Base-by-base conservation (phyloP, 2,329 filamentous ascomycete genomes). In the Didymella pinodella region DNA sequence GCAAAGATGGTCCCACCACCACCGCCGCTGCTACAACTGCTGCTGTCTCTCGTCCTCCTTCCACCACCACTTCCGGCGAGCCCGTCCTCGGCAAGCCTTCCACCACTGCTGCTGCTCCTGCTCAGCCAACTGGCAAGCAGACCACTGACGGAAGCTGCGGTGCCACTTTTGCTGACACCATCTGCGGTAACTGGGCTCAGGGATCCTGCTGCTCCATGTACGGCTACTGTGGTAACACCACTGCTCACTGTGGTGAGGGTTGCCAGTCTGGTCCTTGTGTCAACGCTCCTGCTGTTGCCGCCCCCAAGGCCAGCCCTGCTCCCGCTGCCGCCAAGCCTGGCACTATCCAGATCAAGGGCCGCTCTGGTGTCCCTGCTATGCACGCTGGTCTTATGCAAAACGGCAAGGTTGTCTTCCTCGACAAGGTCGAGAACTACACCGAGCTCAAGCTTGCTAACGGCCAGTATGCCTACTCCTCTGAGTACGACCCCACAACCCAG, bases 351-450 rank as follows among this genome's bases (percentile, higher is more conserved):
- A 71, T 85, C 34, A 78, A 84, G 54, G 85, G 85, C 18, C 75
- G 81, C 57, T 84, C 84, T 51, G 86, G 86, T 64, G 86, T 88
- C n/a, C 85, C 86, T 40, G 85, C 81, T 16, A 88, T 88, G 86
- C 85, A 87, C 65, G 85, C 85, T 62, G 84, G 80, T 65, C 78
- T 88, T 22, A 79, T 87, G 77, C 83, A 80, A 14, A 86, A 87
- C 65, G 85, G 85, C 25, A 79, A 80, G 50, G 85, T 87, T 11
- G 79, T 85, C 36, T 88, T 88, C 74, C 75, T 88, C 16, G 86
- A 88, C 78, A 88, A 88, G 70, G 79, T 88, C 29, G 86, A 88
- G 70, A 84, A 87, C 70, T 88, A 85, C 72, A 86, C 85, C 0
- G 79, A 87, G 59, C 66, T 87, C 45, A 82, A 78, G 62, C 78